Base-by-base conservation (phyloP, 768 basidiomycete species). In the Phaeolepiota aurea region DNA sequence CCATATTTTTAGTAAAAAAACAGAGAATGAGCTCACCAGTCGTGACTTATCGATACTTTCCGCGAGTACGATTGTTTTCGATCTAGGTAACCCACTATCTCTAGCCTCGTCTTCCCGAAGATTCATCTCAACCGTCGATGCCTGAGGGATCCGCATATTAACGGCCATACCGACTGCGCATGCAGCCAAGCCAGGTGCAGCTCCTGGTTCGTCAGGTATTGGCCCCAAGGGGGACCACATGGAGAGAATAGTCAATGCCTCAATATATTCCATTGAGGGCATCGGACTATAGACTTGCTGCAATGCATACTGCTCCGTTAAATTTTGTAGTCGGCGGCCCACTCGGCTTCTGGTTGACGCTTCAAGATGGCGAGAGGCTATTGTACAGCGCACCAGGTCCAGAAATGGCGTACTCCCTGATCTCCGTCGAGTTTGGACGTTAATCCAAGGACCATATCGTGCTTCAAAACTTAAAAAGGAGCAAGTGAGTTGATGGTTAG, bases 111-210 rank as follows among this genome's bases (percentile, higher is more conserved):
- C 50, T 23, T 45, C 49, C 16, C 60, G 53, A 32, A 69, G 53
- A 3, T 42, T 51, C 22, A 45, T 50, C 15, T 52, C 58, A 39
- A 61, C 55, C 15, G 55, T 47, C 43, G 65, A 61, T 5, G 62
- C 65, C 37, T 61, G 53, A 36, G 61, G 57, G 3, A 71, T 53
- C 19, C 59, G 62, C 37, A 73, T 48, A 46, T 66, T 69, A 51
- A 65, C 68, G 15, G 68, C 69, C 66, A 70, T 71, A 36, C 61
- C 66, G 19, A 72, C 61, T 10, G 72, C 72, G 12, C 67, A 55
- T 5, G 59, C 64, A 25, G 64, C 57, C 22, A 64, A 48, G 32
- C 69, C 40, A 19, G 59, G 65, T 20, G 72, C 71, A 3, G 61
- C 22, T 14, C 31, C 59, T 5, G 39, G 30, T 53, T 56, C 40